Evolutionary conservation across 306 rosid species (phyloP), one percentile per base, ranked within the genome.

Genomic region (Castanea sativa): DNA sequence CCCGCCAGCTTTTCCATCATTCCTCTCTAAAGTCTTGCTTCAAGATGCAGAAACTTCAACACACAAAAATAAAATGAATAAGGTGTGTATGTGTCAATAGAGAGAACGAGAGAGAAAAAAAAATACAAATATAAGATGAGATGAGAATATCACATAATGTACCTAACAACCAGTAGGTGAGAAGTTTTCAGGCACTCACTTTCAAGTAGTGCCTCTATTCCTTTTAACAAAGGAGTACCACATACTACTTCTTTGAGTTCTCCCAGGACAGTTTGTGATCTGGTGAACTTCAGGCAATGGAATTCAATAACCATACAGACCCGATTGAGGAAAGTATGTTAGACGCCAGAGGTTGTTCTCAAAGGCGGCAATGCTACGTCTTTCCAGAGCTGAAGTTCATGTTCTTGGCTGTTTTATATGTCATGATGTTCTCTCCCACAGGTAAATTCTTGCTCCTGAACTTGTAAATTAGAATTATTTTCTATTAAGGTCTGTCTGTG

Each of bases 341-440:
- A 6, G 71, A 16, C 23, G 10, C 45, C 49, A 30, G 19, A 65
- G 71, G 18, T 7, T 18, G 30, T 65, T 65, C 9, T 38, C 71
- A 65, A 32, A 32, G 71, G 33, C 6, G 65, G 30, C 74, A 65
- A 71, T 80, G 76, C 4, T 59, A 32, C 56, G 14, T n/a, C 21
- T 72, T 78, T 75, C 14, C 14, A 29, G 77, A 2, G 78, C 72
- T 83, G 25, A 88, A 83, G 60, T 57, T 81, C 67, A 56, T 75
- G 52, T 35, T 85, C 77, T 80, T 87, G 32, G 59, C 83, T 52
- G 77, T 79, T 87, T 68, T 91, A 4, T 86, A 70, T 69, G 71
- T 80, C 69, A 27, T 81, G 78, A 32, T 82, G 76, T 55, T 87
- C 27, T 78, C 87, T 57, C 87, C 78, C 72, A 88, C 90, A 14